Evolutionary conservation across 164 flowering plant species (phyloP).

Genomic region (Buxus sempervirens): DNA sequence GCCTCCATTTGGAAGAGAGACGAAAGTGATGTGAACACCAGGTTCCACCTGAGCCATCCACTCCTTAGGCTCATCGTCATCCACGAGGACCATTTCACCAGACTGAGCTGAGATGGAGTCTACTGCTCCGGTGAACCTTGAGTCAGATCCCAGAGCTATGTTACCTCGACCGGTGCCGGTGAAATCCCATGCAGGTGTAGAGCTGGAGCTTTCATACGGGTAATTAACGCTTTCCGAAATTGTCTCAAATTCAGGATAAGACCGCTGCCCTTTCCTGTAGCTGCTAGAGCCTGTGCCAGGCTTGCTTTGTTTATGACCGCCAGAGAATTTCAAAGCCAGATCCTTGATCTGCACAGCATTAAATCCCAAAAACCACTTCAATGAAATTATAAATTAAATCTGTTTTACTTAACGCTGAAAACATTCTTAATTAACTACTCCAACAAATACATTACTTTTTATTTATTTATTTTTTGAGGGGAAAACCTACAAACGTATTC

Average conservation of each 20-base stretch:
- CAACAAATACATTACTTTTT: too few species aligned
- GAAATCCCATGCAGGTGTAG: conserved; percentile 94
- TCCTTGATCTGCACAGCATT: conserved; percentile 80
- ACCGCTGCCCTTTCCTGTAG: conserved; percentile 52
- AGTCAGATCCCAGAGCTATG: conserved; percentile 26
- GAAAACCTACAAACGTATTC: too few species aligned
- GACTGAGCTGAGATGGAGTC: conserved; percentile 41
- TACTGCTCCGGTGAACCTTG: conserved; percentile 43
- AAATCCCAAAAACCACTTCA: too few species aligned
- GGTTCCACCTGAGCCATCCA: conserved; percentile 99
- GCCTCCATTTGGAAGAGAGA: conserved; percentile 90
- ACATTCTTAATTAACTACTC: too few species aligned
- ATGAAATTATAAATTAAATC: too few species aligned
- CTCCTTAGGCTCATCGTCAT: conserved; percentile 86
- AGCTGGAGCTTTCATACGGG: conserved; percentile 70
- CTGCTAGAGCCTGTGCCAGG: conserved; percentile 53
- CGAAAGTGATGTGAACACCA: conserved; percentile 94
- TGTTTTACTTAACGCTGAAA: too few species aligned
- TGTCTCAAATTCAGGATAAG: conserved; percentile 70
- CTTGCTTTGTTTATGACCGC: conserved; percentile 64
- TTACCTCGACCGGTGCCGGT: conserved; percentile 29
- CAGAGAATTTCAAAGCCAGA: conserved; percentile 89
- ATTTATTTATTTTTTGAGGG: too few species aligned
- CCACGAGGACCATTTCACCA: conserved; percentile 56
- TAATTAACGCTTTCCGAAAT: conserved; percentile 76